Conservation (phyloP, 352 stramenopile species). For the Globisporangium echinulatum region DNA sequence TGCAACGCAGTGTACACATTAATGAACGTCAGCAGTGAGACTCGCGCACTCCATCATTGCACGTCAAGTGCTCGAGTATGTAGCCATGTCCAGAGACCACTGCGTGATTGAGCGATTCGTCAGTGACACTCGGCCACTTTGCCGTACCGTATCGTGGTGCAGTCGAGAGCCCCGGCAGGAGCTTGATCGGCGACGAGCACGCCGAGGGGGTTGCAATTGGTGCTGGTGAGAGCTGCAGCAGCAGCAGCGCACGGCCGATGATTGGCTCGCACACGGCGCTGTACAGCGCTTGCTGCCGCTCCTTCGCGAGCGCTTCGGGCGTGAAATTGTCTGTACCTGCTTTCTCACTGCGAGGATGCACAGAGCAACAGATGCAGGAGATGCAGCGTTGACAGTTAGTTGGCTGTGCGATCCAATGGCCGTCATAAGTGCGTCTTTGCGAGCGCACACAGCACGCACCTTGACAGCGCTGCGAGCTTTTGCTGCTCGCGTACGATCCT, state of each 20-base stretch:
- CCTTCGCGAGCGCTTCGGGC: conserved; percentile 45
- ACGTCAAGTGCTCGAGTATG: too few relatives aligned
- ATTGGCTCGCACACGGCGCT: conserved; percentile 76
- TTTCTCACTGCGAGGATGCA: conserved; percentile 21
- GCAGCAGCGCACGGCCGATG: conserved; percentile 56
- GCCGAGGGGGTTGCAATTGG: conserved; percentile 22
- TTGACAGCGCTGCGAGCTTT: conserved; percentile 60
- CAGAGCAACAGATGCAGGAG: not conserved
- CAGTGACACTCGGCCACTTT: too few relatives aligned
- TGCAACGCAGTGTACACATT: not conserved
- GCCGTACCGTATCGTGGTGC: conserved; percentile 41
- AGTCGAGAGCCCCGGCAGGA: conserved; percentile 67
- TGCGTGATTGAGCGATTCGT: too few relatives aligned
- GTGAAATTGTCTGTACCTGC: conserved; percentile 21
- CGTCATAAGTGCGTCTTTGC: too few relatives aligned
- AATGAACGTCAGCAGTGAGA: too few relatives aligned
- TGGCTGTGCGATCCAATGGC: too few relatives aligned
- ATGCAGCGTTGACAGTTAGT: too few relatives aligned
- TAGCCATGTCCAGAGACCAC: too few relatives aligned
- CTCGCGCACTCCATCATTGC: not conserved
- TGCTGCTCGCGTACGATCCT: conserved; percentile 88
- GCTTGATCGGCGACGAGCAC: conserved; percentile 43
- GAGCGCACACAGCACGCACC: conserved; percentile 18
- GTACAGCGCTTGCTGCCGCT: conserved; percentile 69
- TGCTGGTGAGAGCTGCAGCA: conserved; percentile 52